Conservation (phyloP, 768 basidiomycete species). For the Trametes coccinea region DNA sequence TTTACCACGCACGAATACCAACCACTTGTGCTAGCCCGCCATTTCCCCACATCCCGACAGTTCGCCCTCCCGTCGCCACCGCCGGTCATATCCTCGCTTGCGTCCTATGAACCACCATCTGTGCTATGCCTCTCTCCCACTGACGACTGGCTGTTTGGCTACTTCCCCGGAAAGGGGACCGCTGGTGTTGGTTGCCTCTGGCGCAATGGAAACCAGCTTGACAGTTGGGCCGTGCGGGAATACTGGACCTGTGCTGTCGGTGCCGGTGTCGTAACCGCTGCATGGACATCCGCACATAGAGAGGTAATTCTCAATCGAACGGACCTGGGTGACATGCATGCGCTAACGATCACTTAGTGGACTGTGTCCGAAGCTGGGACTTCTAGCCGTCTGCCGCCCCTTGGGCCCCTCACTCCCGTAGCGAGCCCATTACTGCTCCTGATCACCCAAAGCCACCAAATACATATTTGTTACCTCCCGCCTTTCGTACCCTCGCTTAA, state of each 20-base stretch:
- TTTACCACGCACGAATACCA: conserved; percentile 67
- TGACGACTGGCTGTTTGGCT: conserved; percentile 71
- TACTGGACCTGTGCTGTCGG: conserved; percentile 53
- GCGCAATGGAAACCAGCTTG: conserved; percentile 57
- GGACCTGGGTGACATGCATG: too few species aligned
- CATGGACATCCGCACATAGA: conserved; percentile 61
- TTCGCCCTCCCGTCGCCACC: conserved; percentile 58
- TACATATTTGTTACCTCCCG: conserved; percentile 56
- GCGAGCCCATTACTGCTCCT: conserved; percentile 58
- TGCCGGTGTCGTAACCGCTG: conserved; percentile 59
- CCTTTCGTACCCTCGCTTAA: conserved; percentile 45
- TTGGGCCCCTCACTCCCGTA: conserved; percentile 57
- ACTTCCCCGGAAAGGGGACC: conserved; percentile 59
- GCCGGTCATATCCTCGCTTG: conserved; percentile 45
- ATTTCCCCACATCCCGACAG: conserved; percentile 70
- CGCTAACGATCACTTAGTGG: conserved; percentile 47
- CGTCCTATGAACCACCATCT: conserved; percentile 60
- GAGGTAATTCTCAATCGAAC: conserved; percentile 45
- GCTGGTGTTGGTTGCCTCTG: conserved; percentile 69
- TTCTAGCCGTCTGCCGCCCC: conserved; percentile 54
- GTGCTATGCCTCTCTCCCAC: conserved; percentile 59
- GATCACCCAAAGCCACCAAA: conserved; percentile 62
- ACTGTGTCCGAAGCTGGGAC: conserved; percentile 43
- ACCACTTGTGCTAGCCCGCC: conserved; percentile 58
- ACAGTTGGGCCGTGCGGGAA: conserved; percentile 61